Evolutionary conservation across 176 grass and related monocot genomes (phyloP), one percentile per base, ranked within the genome.

Genomic region (Guadua angustifolia): DNA sequence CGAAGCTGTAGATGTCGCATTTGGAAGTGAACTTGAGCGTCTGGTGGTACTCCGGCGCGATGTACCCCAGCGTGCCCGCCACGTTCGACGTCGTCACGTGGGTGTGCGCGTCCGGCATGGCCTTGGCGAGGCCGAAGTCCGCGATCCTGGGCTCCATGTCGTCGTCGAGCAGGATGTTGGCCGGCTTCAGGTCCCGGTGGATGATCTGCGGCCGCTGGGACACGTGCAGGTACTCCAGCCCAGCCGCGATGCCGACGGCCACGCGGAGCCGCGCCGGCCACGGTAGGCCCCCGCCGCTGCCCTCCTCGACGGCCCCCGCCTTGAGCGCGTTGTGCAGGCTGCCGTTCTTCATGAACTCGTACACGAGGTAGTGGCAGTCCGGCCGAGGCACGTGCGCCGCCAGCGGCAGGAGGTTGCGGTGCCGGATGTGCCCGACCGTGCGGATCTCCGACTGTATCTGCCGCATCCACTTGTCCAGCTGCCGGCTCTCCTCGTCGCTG

Each of bases 391-490:
- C 82, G 79, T 98, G 93, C 6, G 93, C 96, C 17, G 92, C 74
- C 25, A 95, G 79, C 11, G 89, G 91, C 1, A 98, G 88, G 0
- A 98, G 91, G 62, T 94, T 98, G 26, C 90, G 93, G 91, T 98
- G 96, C 4, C 91, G 89, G 82, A 98, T 95, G 87, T 82, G 79
- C 0, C 96, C 96, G 0, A 95, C 93, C 0, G 96, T 98, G 25
- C 83, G 86, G 76, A 98, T 98, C 89, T 98, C 96, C 42, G 96
- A 95, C 82, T 86, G 87, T 47, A 98, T 90, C 85, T 98, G 96
- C 40, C 89, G 73, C 36, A 68, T 90, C 82, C 87, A 86, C 76
- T 83, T 90, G 93, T 94, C 89, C 8, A 98, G 85, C 71, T 69
- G 78, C 78, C 69, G 77, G 87, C 84, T 83, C 85, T 94, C 93